These are phyloP conservation scores for Fusarium zealandicum DNA, from an alignment of 2,329 filamentous ascomycete species.

Conservation along the genomic window DNA sequence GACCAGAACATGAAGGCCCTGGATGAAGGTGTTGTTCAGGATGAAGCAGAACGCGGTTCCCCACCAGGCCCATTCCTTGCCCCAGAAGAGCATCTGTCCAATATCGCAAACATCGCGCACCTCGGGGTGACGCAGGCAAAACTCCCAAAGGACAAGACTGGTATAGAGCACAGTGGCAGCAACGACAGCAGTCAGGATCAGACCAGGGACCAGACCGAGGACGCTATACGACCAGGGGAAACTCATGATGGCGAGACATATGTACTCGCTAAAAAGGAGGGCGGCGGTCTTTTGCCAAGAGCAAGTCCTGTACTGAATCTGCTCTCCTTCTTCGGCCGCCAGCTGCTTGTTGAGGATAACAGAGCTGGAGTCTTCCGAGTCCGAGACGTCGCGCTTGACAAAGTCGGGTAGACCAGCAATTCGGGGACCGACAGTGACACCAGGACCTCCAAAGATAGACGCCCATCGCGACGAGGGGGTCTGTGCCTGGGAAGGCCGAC, in stretches of 20 bases:
- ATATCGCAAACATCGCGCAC: constrained; percentile 93
- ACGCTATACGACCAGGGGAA: constrained; percentile 93
- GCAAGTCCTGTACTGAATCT: constrained; percentile 91
- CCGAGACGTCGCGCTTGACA: constrained; percentile 46
- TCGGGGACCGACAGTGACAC: constrained; percentile 57
- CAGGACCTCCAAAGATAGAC: constrained; percentile 49
- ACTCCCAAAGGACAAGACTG: constrained; percentile 70
- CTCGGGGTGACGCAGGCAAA: constrained; percentile 89
- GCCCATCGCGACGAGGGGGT: constrained; percentile 42
- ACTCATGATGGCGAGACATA: constrained; percentile 91
- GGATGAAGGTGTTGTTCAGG: constrained; percentile 92
- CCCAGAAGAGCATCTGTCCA: constrained; percentile 94
- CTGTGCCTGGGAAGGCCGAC: constrained; percentile 24
- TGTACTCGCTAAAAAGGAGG: constrained; percentile 92
- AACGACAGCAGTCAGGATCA: constrained; percentile 83
- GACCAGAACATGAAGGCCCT: constrained; percentile 81
- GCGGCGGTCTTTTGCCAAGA: constrained; percentile 95
- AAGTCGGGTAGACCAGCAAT: constrained; percentile 56
- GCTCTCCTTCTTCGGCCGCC: constrained; percentile 75
- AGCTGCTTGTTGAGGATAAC: constrained; percentile 71
- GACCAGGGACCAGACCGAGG: constrained; percentile 81
- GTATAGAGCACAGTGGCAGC: constrained; percentile 86
- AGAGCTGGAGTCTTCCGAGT: constrained; percentile 55
- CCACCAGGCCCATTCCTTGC: constrained; percentile 75
- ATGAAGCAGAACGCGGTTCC: constrained; percentile 85